phyloP scores from a whole-genome alignment of 2,329 filamentous ascomycete species.

The Alternaria triticimaculans region DNA sequence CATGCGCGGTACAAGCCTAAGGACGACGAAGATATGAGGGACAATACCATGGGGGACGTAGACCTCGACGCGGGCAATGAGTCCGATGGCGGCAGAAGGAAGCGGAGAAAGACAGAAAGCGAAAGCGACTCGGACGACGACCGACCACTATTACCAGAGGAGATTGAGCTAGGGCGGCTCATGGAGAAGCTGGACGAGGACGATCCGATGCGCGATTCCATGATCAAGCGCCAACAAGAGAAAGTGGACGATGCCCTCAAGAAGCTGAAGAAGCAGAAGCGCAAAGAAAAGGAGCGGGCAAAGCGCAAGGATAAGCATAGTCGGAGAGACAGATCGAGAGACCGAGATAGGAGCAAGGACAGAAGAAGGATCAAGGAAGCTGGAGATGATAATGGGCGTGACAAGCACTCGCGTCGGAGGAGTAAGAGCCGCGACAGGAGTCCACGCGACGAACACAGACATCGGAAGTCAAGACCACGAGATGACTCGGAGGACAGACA shows the following conservation, averaged over 20 bases:
- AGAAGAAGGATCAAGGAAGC: slow-evolving; percentile 30
- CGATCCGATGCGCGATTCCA: slow-evolving; percentile 93
- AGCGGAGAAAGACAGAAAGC: slow-evolving; percentile 55
- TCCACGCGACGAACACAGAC: slow-evolving; percentile 16
- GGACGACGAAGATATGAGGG: slow-evolving; percentile 74
- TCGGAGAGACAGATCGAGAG: slow-evolving; percentile 31
- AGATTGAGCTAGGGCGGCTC: slow-evolving; percentile 77
- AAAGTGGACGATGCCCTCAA: slow-evolving; percentile 77
- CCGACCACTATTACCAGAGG: slow-evolving; percentile 77
- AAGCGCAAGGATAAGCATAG: slow-evolving; percentile 45
- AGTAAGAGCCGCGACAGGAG: slow-evolving; percentile 23
- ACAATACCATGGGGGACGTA: slow-evolving; percentile 62
- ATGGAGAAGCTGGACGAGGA: slow-evolving; percentile 88
- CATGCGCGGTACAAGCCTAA: slow-evolving; percentile 90
- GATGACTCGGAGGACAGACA: slow-evolving; percentile 19
- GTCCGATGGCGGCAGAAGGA: slow-evolving; percentile 56
- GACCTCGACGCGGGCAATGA: slow-evolving; percentile 41
- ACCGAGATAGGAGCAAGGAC: slow-evolving; percentile 30
- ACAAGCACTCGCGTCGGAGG: slow-evolving; percentile 18
- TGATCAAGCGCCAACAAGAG: slow-evolving; percentile 90
- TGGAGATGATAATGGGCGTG: slow-evolving; percentile 16
- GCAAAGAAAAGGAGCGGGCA: slow-evolving; percentile 56
- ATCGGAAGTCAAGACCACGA: slow-evolving; percentile 5
- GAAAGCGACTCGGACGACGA: slow-evolving; percentile 51
- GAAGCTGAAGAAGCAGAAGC: slow-evolving; percentile 58